Evolutionary conservation across 305 asterid species (phyloP).

Genomic region (Fraxinus floribunda): DNA sequence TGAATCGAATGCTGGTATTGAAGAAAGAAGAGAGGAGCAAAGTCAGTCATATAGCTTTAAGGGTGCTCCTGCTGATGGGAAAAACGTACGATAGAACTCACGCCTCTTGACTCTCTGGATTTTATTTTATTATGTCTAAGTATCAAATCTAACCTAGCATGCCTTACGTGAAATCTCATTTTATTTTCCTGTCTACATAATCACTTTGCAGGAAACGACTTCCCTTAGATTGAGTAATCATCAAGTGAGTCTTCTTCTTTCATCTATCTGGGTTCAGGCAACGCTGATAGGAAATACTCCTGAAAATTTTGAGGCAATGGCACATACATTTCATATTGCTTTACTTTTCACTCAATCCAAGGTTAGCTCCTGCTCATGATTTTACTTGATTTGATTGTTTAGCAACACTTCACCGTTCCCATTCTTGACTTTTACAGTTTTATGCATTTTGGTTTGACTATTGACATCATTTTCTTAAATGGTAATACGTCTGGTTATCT

Average conservation of each 20-base stretch:
- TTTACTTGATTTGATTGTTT: not conserved
- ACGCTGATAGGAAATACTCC: constrained; percentile 41
- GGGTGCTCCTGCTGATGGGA: constrained; percentile 27
- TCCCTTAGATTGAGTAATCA: constrained; percentile 50
- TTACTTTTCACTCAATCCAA: constrained; percentile 47
- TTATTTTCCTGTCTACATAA: not conserved
- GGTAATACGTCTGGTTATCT: not conserved
- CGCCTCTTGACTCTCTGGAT: not conserved
- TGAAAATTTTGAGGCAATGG: constrained; percentile 49
- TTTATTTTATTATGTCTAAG: not conserved
- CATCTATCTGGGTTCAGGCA: constrained; percentile 57
- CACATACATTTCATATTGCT: constrained; percentile 44
- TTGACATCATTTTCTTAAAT: not conserved
- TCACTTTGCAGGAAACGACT: constrained; percentile 31
- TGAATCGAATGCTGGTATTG: constrained; percentile 23
- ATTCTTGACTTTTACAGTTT: not conserved
- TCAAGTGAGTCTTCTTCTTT: constrained; percentile 53
- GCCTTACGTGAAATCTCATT: not conserved
- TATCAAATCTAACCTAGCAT: not conserved
- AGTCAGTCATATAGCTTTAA: constrained; percentile 31
- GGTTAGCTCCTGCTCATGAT: constrained; percentile 26
- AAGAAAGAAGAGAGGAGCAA: constrained; percentile 28
- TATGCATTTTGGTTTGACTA: constrained; percentile 1
- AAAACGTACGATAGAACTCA: constrained; percentile 27
- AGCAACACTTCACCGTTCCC: not conserved